Evolutionary conservation across 768 basidiomycete genomes (phyloP), one percentile per base, ranked within the genome.

Genomic region (Pleurotus platypus): DNA sequence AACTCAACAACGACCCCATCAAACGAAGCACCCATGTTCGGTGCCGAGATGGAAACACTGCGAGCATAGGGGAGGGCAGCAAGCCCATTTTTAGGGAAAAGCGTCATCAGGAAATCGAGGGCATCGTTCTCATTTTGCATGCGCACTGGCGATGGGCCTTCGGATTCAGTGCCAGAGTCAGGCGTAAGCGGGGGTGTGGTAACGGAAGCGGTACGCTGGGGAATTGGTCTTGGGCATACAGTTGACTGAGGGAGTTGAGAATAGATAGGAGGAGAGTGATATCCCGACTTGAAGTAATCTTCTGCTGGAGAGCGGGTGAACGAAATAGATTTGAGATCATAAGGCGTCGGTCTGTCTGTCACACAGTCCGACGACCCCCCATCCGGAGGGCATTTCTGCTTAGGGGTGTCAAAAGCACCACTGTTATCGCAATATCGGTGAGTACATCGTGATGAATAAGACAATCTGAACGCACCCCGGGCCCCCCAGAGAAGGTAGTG

Each of bases 361-460:
- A 94, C 92, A 84, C 90, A 87, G 82, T 82, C 85, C 80, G 84
- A 86, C 90, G 92, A 94, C 92, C 92, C 92, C 89, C 92, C 69
- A 70, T 90, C 87, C 65, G 90, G 91, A 90, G 91, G 92, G 92
- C 92, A 94, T 94, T 94, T 94, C 62, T 74, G 75, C 67, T 81
- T 86, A 64, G 91, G 90, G 80, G 77, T 79, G 91, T 94, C 92
- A 94, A 94, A 94, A 92, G 77, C 91, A 87, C 92, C 92, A 94
- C 92, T 92, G 59, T 42, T 2, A 50, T 4, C 9, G 48, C 46
- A n/a, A 40, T 42, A 54, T 64, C 49, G 63, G 58, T 61, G 50
- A 24, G 11, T 38, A 49, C 11, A 37, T 38, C n/a, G 30, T n/a
- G 5, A 49, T 7, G 38, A 48, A 42, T 46, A 55, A 49, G 18